phyloP scores from a whole-genome alignment of 495 filamentous ascomycete genomes.

The Neurospora sp. region DNA sequence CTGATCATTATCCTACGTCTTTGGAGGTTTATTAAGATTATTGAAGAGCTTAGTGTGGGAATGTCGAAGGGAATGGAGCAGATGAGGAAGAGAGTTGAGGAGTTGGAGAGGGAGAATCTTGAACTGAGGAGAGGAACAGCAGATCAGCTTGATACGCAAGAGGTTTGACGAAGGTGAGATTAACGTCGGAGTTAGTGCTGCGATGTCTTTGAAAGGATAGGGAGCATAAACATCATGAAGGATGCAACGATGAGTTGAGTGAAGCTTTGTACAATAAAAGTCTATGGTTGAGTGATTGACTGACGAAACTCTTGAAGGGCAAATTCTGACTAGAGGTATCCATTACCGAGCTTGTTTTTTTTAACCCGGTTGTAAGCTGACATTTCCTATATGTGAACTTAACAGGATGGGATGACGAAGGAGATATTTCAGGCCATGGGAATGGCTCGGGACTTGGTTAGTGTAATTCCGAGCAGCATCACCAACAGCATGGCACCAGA shows the following conservation, averaged over 20 bases:
- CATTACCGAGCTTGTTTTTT: background rate
- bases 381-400: background rate
- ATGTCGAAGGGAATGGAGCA: constrained; percentile 38
- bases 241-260: background rate
- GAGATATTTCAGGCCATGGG: background rate
- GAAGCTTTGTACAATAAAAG: background rate
- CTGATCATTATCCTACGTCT: constrained; percentile 54
- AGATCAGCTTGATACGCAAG: background rate
- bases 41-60: constrained; percentile 52
- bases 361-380: background rate
- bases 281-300: background rate
- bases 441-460: background rate
- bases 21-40: constrained; percentile 60
- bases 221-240: background rate
- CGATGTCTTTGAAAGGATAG: background rate
- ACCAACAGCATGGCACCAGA: background rate
- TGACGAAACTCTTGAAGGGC: background rate
- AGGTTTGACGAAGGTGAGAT: background rate
- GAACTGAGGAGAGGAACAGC: constrained; percentile 2
- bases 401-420: background rate
- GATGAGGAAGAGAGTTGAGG: constrained; percentile 8
- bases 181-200: background rate
- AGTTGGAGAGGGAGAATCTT: constrained; percentile 9
- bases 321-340: background rate
- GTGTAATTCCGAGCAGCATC: background rate